phyloP scores from a whole-genome alignment of 495 filamentous ascomycete genomes.

The Neurospora sp. region DNA sequence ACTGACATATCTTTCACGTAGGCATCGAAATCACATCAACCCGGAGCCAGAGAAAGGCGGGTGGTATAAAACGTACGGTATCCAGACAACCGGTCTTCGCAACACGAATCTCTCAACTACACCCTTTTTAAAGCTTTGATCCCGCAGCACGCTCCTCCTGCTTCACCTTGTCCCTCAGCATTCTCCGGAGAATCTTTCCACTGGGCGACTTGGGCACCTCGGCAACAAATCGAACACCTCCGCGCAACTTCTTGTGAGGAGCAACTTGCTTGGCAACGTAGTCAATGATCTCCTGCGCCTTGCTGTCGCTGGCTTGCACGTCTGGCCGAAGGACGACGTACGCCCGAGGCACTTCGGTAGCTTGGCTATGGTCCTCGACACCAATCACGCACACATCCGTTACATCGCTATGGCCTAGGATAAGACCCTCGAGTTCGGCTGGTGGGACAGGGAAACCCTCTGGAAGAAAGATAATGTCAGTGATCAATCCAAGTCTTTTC shows the following conservation, averaged over 20 bases:
- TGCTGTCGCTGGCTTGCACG: constrained; percentile 34
- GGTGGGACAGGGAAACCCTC: constrained; percentile 82
- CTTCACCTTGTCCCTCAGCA: constrained; percentile 38
- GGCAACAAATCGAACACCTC: constrained; percentile 75
- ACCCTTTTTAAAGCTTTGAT: constrained; percentile 19
- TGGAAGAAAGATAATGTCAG: constrained; percentile 4
- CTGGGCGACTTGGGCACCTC: constrained; percentile 74
- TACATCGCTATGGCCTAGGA: constrained; percentile 61
- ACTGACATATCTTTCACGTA: constrained; percentile 1
- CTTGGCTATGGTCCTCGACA: constrained; percentile 56
- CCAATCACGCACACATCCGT: constrained; percentile 81
- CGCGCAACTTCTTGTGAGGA: constrained; percentile 66
- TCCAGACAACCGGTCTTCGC: neutral
- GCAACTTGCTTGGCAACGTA: constrained; percentile 53
- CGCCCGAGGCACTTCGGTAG: constrained; percentile 75
- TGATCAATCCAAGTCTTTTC: neutral
- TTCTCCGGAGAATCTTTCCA: constrained; percentile 79
- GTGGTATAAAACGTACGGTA: neutral
- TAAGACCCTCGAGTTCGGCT: constrained; percentile 75
- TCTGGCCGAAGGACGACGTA: constrained; percentile 62
- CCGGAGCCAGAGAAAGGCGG: neutral
- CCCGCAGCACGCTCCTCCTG: constrained; percentile 23
- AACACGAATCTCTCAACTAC: neutral
- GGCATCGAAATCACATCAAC: neutral
- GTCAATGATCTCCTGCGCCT: constrained; percentile 49